phyloP scores from a whole-genome alignment of 2,329 filamentous ascomycete genomes.

The Aspergillus flavus region DNA sequence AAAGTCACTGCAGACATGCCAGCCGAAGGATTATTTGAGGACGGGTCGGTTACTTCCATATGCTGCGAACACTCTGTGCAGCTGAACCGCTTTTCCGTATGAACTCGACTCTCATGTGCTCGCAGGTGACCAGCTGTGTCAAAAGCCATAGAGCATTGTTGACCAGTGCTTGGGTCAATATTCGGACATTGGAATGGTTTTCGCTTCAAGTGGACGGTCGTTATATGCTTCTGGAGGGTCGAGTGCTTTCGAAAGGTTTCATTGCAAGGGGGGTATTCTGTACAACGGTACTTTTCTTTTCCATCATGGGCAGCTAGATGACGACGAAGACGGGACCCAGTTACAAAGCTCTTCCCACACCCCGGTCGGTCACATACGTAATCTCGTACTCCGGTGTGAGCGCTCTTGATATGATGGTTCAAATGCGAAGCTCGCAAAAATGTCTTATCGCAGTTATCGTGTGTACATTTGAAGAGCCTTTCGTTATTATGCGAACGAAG shows the following conservation, averaged over 20 bases:
- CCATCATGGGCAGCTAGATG: constrained; percentile 80
- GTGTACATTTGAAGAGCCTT: constrained; percentile 73
- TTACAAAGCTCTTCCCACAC: constrained; percentile 81
- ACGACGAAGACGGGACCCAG: constrained; percentile 73
- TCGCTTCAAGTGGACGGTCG: constrained; percentile 71
- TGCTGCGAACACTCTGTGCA: constrained; percentile 70
- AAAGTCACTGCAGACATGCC: constrained; percentile 58
- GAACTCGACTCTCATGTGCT: constrained; percentile 70
- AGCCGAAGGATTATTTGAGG: constrained; percentile 34
- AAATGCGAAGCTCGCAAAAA: constrained; percentile 88
- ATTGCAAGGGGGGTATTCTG: constrained; percentile 68
- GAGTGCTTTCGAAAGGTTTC: constrained; percentile 85
- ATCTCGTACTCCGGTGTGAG: constrained; percentile 71
- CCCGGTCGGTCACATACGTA: constrained; percentile 71
- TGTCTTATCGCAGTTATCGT: constrained; percentile 73
- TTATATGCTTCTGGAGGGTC: constrained; percentile 80
- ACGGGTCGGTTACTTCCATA: constrained; percentile 9
- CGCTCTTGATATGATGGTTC: constrained; percentile 79
- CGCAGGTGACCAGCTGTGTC: constrained; percentile 72
- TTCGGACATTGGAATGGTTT: constrained; percentile 72
- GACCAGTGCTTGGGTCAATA: constrained; percentile 54
- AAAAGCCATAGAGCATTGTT: constrained; percentile 69
- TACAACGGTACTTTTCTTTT: constrained; percentile 74
- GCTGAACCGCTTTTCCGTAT: constrained; percentile 71
- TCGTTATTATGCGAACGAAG: constrained; percentile 83